A percentile compares a stretch with the other conserved stretches of the same genome.
phyloP scores from a whole-genome alignment of 1,284 basidiomycete genomes.

The Cryptococcus sp. region DNA sequence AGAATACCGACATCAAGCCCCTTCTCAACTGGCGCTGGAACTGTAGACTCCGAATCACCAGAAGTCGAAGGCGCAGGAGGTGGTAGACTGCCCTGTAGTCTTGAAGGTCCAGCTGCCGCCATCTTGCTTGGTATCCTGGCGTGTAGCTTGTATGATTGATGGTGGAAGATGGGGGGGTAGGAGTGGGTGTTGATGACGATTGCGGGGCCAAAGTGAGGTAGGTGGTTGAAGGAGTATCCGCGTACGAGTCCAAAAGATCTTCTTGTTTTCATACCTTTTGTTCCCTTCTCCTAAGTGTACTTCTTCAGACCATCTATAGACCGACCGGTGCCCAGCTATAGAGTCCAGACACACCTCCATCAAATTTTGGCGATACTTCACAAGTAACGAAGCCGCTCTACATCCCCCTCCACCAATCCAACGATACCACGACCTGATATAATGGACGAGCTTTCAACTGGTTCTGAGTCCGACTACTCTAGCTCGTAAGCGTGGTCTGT shows the following conservation, averaged over 20 bases:
- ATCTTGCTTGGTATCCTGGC: slow-evolving; percentile 1
- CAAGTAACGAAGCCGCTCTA: too few relatives aligned
- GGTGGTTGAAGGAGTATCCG: too few relatives aligned
- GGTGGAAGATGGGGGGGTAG: slow-evolving; percentile 15
- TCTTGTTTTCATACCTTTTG: too few relatives aligned
- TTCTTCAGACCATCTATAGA: not conserved
- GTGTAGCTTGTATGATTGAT: slow-evolving; percentile 13
- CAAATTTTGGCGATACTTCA: too few relatives aligned
- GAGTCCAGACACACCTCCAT: too few relatives aligned
- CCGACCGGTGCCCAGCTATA: too few relatives aligned
- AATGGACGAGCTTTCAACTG: slow-evolving; percentile 49
- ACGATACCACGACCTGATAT: not conserved
- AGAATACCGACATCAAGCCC: slow-evolving; percentile 64
- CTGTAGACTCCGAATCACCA: slow-evolving; percentile 39
- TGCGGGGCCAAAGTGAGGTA: not conserved
- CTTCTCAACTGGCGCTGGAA: slow-evolving; percentile 12
- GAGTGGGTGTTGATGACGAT: slow-evolving; percentile 23
- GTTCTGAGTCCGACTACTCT: slow-evolving; percentile 49
- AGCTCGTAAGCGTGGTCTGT: slow-evolving; percentile 35
- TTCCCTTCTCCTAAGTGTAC: not conserved
- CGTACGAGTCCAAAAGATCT: too few relatives aligned
- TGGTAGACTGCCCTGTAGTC: slow-evolving; percentile 7
- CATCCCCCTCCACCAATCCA: too few relatives aligned
- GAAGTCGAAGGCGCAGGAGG: slow-evolving; percentile 41
- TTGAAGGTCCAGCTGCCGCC: slow-evolving; percentile 19